Conservation (phyloP, 2,329 filamentous ascomycete genomes). For the Mariannaea sp. region DNA sequence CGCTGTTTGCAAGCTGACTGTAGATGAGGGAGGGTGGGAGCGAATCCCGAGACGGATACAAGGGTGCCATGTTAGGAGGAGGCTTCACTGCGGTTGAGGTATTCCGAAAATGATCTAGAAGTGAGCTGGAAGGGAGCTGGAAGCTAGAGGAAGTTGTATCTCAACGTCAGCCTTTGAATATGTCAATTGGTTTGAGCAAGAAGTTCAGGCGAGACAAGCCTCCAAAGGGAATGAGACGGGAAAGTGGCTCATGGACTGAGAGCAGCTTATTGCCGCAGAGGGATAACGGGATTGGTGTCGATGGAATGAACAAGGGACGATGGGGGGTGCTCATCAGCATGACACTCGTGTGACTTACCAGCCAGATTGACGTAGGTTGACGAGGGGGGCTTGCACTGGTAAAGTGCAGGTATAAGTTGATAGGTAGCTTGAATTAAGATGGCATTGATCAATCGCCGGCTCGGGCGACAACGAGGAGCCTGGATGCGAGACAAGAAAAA, state of each 20-base stretch:
- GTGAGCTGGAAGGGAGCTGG: too few relatives aligned
- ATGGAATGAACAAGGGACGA: not conserved
- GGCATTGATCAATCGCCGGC: too few relatives aligned
- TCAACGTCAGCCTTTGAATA: not conserved
- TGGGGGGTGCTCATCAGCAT: not conserved
- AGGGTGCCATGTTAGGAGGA: conserved; percentile 27
- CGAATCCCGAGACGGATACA: conserved; percentile 28
- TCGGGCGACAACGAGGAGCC: too few relatives aligned
- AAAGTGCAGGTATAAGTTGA: too few relatives aligned
- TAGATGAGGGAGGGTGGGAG: conserved; percentile 46
- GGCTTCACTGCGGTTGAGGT: not conserved
- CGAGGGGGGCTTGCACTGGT: too few relatives aligned
- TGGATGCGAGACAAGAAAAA: not conserved
- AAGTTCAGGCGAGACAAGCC: not conserved
- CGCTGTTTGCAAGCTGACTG: conserved; percentile 39
- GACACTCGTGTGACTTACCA: not conserved
- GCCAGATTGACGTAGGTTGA: conserved; percentile 5
- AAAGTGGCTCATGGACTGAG: not conserved
- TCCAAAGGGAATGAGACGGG: not conserved
- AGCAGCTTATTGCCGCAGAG: not conserved
- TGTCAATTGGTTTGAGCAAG: conserved; percentile 12
- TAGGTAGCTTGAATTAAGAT: too few relatives aligned
- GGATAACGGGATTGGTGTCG: not conserved
- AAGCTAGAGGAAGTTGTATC: not conserved
- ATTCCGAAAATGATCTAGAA: conserved; percentile 2